Conservation (phyloP, 2,329 filamentous ascomycete species). For the Cladosporium halotolerans region DNA sequence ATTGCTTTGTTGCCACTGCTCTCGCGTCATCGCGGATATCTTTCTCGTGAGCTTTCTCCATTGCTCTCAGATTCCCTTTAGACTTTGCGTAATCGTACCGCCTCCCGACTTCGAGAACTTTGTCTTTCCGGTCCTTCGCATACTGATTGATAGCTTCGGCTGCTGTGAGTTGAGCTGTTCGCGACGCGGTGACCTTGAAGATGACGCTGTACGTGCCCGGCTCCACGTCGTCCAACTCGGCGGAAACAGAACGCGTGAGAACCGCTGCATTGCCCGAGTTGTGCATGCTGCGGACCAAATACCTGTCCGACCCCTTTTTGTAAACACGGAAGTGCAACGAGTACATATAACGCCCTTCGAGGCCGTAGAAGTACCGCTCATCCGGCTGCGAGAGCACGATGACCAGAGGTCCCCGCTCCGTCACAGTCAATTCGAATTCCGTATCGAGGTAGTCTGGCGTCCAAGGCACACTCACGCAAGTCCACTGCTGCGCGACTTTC, state of each 20-base stretch:
- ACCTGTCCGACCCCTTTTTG: constrained; percentile 39
- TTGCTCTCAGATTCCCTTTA: constrained; percentile 53
- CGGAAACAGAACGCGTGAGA: constrained; percentile 68
- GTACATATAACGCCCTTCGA: constrained; percentile 53
- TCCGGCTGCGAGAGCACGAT: constrained; percentile 57
- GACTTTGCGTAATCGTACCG: constrained; percentile 66
- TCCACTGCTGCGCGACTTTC: constrained; percentile 57
- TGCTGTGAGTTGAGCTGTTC: constrained; percentile 48
- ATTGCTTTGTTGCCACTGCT: constrained; percentile 28
- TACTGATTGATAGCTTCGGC: constrained; percentile 63
- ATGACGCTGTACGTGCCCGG: constrained; percentile 69
- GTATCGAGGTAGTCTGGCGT: constrained; percentile 56
- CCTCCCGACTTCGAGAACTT: constrained; percentile 63
- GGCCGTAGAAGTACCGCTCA: constrained; percentile 53
- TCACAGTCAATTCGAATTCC: constrained; percentile 51
- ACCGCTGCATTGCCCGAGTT: constrained; percentile 44
- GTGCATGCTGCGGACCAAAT: constrained; percentile 28
- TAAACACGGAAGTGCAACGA: constrained; percentile 54
- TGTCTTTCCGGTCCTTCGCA: constrained; percentile 60
- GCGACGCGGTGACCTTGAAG: constrained; percentile 65
- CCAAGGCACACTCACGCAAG: constrained; percentile 54
- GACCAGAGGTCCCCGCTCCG: constrained; percentile 48
- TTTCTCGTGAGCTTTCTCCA: constrained; percentile 42
- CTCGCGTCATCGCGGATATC: constrained; percentile 32
- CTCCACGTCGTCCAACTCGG: constrained; percentile 64